Evolutionary conservation across 2,329 filamentous ascomycete species (phyloP).

Genomic region (Penicillium digitatum): DNA sequence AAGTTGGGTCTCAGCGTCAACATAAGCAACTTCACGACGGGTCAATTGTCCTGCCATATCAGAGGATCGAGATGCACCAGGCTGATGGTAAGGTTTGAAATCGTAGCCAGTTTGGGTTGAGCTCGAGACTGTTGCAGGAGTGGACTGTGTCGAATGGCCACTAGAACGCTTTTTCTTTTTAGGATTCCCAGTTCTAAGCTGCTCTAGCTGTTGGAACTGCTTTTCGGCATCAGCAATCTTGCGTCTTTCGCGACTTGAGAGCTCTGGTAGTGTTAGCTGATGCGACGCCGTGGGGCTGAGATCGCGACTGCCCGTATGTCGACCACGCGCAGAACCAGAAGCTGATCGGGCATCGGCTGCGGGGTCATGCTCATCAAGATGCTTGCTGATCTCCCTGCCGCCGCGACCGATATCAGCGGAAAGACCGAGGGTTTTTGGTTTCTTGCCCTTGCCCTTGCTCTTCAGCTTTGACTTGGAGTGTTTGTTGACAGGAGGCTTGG

Average conservation of each 20-base stretch:
- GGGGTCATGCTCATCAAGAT: conserved; percentile 53
- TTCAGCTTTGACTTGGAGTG: conserved; percentile 40
- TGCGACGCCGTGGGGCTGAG: conserved; percentile 52
- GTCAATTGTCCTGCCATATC: background rate
- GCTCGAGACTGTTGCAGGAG: conserved; percentile 38
- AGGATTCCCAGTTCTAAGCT: conserved; percentile 42
- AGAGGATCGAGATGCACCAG: conserved; percentile 8
- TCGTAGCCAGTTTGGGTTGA: conserved; percentile 34
- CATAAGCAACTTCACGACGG: background rate
- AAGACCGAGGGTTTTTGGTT: conserved; percentile 35
- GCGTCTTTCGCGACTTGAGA: conserved; percentile 59
- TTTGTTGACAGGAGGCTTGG: conserved; percentile 1
- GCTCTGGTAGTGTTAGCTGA: conserved; percentile 47
- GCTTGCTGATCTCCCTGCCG: conserved; percentile 54
- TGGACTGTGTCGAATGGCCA: conserved; percentile 52
- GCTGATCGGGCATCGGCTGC: conserved; percentile 55
- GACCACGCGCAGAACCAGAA: conserved; percentile 53
- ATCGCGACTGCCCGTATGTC: conserved; percentile 56
- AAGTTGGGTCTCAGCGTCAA: background rate
- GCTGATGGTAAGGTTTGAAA: conserved; percentile 32
- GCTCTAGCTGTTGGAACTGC: conserved; percentile 59
- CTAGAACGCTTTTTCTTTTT: conserved; percentile 57
- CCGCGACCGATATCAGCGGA: conserved; percentile 56
- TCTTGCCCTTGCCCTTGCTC: conserved; percentile 43
- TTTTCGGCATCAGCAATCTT: conserved; percentile 62